Conservation (phyloP, 1,139 yeast species). For the Pichia sp. region DNA sequence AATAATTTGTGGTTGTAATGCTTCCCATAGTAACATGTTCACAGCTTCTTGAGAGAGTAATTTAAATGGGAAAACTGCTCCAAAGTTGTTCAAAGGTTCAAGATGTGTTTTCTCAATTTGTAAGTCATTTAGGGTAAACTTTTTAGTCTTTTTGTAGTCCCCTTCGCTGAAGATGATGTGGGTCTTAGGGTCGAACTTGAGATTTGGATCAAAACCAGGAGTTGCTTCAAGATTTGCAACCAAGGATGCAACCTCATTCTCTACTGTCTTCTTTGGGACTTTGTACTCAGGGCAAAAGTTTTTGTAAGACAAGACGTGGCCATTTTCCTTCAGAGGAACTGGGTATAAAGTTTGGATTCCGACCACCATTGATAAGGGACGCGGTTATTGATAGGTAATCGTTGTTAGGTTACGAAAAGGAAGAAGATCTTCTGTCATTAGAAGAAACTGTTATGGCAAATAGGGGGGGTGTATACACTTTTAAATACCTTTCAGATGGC, state of each 20-base stretch:
- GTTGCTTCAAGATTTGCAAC: conserved; percentile 1
- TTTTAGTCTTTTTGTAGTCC: conserved; percentile 31
- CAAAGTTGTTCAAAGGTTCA: conserved; percentile 26
- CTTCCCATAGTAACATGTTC: conserved; percentile 31
- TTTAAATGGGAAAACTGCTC: conserved; percentile 31
- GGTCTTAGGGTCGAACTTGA: conserved; percentile 35
- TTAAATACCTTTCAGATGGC: not conserved
- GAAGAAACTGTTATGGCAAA: not conserved
- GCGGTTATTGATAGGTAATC: conserved; percentile 13
- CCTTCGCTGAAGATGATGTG: conserved; percentile 38
- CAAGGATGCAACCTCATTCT: conserved; percentile 2
- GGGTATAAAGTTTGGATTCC: too few relatives aligned
- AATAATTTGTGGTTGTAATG: conserved; percentile 25
- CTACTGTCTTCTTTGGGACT: conserved; percentile 24
- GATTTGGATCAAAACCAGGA: conserved; percentile 16
- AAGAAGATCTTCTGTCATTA: not conserved
- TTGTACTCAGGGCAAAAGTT: conserved; percentile 20
- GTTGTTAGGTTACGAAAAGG: not conserved
- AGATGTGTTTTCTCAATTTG: conserved; percentile 28
- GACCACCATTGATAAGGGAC: too few relatives aligned
- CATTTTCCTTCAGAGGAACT: conserved; percentile 13
- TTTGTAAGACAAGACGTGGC: conserved; percentile 22
- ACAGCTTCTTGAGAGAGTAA: conserved; percentile 30
- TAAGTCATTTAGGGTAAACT: conserved; percentile 35
- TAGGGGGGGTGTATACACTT: not conserved